phyloP scores from a whole-genome alignment of 1,284 basidiomycete species.

The Puccinia novopanici region DNA sequence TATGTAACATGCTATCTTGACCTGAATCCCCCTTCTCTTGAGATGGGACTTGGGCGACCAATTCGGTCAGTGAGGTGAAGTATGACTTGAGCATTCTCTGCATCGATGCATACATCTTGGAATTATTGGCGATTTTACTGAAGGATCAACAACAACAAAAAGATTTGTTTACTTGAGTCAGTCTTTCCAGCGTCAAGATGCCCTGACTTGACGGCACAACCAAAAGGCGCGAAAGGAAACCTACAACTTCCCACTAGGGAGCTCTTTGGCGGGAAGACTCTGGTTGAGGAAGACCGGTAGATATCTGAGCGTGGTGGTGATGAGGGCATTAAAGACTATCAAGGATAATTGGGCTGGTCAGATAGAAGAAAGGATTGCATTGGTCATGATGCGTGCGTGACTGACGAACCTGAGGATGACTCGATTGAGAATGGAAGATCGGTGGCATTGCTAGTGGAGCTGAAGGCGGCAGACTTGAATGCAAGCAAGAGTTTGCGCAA shows the following conservation, averaged over 20 bases:
- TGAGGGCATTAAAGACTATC: constrained; percentile 85
- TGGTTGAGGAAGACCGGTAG: constrained; percentile 85
- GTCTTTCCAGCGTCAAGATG: background rate
- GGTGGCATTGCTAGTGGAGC: constrained; percentile 65
- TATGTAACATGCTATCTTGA: constrained; percentile 63
- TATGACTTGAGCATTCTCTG: constrained; percentile 86
- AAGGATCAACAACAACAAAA: constrained; percentile 23
- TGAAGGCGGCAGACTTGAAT: constrained; percentile 82
- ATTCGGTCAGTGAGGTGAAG: constrained; percentile 78
- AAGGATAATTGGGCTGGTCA: background rate
- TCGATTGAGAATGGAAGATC: constrained; percentile 76
- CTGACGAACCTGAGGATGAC: constrained; percentile 67
- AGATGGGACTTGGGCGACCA: constrained; percentile 75
- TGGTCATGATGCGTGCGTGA: background rate
- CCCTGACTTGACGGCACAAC: background rate
- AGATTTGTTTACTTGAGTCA: background rate
- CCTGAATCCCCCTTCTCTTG: constrained; percentile 57
- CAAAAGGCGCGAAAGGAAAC: constrained; percentile 57
- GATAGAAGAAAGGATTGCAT: background rate
- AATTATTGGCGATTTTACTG: constrained; percentile 67
- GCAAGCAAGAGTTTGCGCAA: constrained; percentile 82
- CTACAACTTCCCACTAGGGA: constrained; percentile 79
- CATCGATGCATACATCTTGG: constrained; percentile 65
- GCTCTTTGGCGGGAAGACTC: constrained; percentile 82
- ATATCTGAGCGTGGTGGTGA: constrained; percentile 83